phyloP scores from a whole-genome alignment of 2,329 filamentous ascomycete genomes.

The Stachybotrys echinatus region DNA sequence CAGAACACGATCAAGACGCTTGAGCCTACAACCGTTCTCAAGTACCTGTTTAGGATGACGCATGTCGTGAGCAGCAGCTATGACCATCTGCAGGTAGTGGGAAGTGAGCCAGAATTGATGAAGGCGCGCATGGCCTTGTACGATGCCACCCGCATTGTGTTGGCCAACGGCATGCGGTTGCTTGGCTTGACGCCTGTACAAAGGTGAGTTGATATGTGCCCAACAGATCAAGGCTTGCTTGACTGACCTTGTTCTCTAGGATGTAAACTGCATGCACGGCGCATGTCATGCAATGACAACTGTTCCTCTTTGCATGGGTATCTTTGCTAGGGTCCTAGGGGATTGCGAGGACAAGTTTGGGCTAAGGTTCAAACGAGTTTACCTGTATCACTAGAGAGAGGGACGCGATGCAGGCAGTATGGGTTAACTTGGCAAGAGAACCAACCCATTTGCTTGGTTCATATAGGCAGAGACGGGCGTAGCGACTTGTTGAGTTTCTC shows the following conservation, averaged over 20 bases:
- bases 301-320: too few species aligned
- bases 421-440: too few species aligned
- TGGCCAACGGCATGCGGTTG: constrained; percentile 78
- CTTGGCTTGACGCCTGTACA: constrained; percentile 76
- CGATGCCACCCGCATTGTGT: constrained; percentile 66
- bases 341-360: too few species aligned
- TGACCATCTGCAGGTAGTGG: constrained; percentile 77
- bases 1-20: constrained; percentile 79
- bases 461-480: neutral
- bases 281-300: too few species aligned
- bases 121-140: constrained; percentile 68
- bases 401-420: too few species aligned
- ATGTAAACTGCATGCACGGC: constrained; percentile 1
- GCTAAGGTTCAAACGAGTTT: too few species aligned
- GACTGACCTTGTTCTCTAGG: neutral
- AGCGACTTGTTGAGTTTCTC: neutral
- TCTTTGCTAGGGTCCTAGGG: too few species aligned
- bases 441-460: neutral
- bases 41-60: constrained; percentile 80
- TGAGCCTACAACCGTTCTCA: constrained; percentile 56
- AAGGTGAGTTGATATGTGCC: constrained; percentile 19
- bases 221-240: neutral
- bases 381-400: too few species aligned
- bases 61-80: constrained; percentile 76
- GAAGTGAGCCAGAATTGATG: constrained; percentile 67